These are phyloP conservation scores for Gnomoniopsis smithogilvyi DNA, from an alignment of 2,329 filamentous ascomycete genomes.

Conservation along the genomic window DNA sequence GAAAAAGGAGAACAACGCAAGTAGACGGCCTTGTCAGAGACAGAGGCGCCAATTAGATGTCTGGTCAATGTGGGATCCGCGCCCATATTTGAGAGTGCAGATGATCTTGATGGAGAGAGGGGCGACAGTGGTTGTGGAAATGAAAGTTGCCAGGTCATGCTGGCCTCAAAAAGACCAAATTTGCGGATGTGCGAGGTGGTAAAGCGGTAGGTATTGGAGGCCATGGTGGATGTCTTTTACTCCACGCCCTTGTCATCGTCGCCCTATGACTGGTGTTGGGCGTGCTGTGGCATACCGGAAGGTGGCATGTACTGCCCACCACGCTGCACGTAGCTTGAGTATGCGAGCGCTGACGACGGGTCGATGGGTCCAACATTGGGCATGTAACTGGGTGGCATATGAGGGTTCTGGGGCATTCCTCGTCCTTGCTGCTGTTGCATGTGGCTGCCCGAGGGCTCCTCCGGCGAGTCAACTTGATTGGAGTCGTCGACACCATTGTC, in stretches of 20 bases:
- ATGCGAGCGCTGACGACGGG: conserved; percentile 75
- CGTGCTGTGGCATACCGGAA: conserved; percentile 75
- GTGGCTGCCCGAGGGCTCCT: conserved; percentile 77
- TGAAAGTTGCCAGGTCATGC: background rate
- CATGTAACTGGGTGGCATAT: conserved; percentile 64
- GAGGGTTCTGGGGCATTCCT: conserved; percentile 61
- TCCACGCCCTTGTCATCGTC: background rate
- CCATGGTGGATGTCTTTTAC: background rate
- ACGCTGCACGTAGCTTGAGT: conserved; percentile 78
- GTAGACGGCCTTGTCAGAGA: conserved; percentile 4
- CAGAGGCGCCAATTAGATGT: conserved; percentile 29
- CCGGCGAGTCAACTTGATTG: conserved; percentile 82
- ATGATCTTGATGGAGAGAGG: conserved; percentile 43
- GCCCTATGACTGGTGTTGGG: conserved; percentile 71
- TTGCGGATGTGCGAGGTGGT: background rate
- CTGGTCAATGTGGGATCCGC: conserved; percentile 32
- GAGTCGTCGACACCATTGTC: conserved; percentile 78
- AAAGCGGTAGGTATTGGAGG: background rate
- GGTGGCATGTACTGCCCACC: conserved; percentile 75
- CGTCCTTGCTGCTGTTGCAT: conserved; percentile 63
- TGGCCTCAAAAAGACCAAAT: background rate
- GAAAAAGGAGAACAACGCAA: conserved; percentile 9
- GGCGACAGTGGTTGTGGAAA: background rate
- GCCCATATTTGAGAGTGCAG: conserved; percentile 42
- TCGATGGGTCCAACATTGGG: conserved; percentile 62